phyloP scores from a whole-genome alignment of 768 basidiomycete genomes.

The Termitomyces sp. region DNA sequence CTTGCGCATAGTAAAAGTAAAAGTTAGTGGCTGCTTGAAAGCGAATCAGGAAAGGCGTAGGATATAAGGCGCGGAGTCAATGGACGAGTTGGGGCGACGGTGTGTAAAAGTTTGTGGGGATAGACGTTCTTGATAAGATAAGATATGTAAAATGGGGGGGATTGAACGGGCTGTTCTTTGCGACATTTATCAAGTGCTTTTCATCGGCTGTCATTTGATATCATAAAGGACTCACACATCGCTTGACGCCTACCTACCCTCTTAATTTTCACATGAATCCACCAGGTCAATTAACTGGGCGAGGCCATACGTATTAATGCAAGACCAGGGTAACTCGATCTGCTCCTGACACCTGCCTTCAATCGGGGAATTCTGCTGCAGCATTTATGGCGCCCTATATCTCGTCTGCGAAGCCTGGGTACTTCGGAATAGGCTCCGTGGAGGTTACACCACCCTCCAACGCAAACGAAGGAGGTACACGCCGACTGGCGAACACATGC shows the following conservation, averaged over 20 bases:
- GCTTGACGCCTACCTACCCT: not conserved
- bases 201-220: not conserved
- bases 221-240: not conserved
- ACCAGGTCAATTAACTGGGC: not conserved
- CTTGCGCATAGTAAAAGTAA: not conserved
- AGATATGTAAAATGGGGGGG: not conserved
- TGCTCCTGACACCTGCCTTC: not conserved
- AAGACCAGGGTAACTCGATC: not conserved
- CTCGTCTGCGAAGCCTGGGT: conserved; percentile 35
- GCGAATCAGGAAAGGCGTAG: too few relatives aligned
- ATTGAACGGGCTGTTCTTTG: not conserved
- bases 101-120: not conserved
- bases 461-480: conserved; percentile 47
- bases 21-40: not conserved
- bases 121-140: not conserved
- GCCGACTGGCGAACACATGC: conserved; percentile 50
- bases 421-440: conserved; percentile 60
- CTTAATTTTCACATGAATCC: not conserved
- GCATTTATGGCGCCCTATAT: conserved; percentile 12
- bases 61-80: too few relatives aligned
- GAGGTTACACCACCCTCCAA: conserved; percentile 40
- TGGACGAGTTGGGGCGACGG: too few relatives aligned
- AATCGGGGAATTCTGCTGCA: not conserved
- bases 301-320: not conserved
- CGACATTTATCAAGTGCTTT: not conserved